Conservation (phyloP, 345 rosid genomes). For the Schrenkiella parvula region DNA sequence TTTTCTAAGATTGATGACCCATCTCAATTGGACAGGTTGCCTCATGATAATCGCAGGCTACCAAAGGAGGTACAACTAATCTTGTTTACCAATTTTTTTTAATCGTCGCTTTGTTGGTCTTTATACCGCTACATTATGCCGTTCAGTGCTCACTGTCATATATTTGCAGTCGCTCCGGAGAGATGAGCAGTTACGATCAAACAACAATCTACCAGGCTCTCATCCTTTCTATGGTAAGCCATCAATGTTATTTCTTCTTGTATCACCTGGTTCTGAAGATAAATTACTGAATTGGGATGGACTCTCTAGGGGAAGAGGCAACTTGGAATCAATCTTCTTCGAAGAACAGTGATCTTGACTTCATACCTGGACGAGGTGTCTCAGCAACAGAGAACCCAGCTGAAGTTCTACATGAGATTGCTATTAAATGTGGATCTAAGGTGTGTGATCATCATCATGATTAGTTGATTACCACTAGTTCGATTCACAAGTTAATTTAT, state of each 20-base stretch:
- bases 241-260: constrained; percentile 12
- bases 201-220: constrained; percentile 49
- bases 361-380: constrained; percentile 54
- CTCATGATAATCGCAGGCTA: constrained; percentile 74
- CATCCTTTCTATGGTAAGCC: constrained; percentile 63
- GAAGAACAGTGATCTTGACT: constrained; percentile 61
- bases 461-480: background rate
- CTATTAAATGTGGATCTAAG: constrained; percentile 82
- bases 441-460: constrained; percentile 33
- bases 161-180: constrained; percentile 49
- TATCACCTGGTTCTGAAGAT: constrained; percentile 8
- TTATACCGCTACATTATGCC: background rate
- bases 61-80: constrained; percentile 66
- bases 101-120: background rate
- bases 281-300: constrained; percentile 23
- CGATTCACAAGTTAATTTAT: background rate
- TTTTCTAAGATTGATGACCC: constrained; percentile 64
- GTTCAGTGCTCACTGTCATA: constrained; percentile 3
- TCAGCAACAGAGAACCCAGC: constrained; percentile 56
- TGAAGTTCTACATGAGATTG: constrained; percentile 66
- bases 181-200: constrained; percentile 49
- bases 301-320: constrained; percentile 55
- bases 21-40: constrained; percentile 59
- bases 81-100: constrained; percentile 5
- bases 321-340: constrained; percentile 54